Conservation (phyloP, 345 rosid genomes). For the Aethionema arabicum region DNA sequence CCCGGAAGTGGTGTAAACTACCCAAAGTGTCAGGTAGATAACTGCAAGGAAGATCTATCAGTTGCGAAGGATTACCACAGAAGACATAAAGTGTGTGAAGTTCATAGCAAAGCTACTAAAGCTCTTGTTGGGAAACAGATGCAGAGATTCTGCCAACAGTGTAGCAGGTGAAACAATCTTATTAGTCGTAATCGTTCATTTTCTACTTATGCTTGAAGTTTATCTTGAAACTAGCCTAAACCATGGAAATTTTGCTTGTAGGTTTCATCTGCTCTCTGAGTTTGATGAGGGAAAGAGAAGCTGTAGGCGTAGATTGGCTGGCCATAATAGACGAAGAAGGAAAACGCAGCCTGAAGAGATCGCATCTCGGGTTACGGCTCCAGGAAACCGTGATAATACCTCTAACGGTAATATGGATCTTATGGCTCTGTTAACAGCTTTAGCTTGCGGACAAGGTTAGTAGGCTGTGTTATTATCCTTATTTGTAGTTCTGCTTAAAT, state of each 20-base stretch:
- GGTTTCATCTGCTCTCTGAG: constrained; percentile 80
- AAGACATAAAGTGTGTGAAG: constrained; percentile 85
- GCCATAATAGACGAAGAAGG: constrained; percentile 75
- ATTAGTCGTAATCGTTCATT: background rate
- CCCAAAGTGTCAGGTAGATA: constrained; percentile 86
- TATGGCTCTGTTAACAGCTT: constrained; percentile 59
- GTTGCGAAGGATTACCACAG: constrained; percentile 85
- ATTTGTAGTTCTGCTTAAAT: constrained; percentile 4
- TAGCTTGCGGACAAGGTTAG: constrained; percentile 67
- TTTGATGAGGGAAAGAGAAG: constrained; percentile 89
- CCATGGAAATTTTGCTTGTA: constrained; percentile 21
- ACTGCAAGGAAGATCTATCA: constrained; percentile 74
- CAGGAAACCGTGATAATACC: constrained; percentile 41
- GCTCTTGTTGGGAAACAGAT: constrained; percentile 80
- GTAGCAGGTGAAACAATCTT: constrained; percentile 68
- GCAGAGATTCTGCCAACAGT: constrained; percentile 99
- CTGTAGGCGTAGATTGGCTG: constrained; percentile 83
- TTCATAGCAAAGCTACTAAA: constrained; percentile 75
- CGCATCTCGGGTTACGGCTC: constrained; percentile 45
- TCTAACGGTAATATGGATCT: constrained; percentile 51
- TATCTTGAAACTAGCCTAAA: background rate
- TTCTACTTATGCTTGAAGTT: background rate
- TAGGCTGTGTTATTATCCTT: background rate
- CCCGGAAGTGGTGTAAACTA: constrained; percentile 54
- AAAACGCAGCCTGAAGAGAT: constrained; percentile 78